Evolutionary conservation across 441 rosid species (phyloP), one percentile per base, ranked within the genome.

Genomic region (Eruca vesicaria): DNA sequence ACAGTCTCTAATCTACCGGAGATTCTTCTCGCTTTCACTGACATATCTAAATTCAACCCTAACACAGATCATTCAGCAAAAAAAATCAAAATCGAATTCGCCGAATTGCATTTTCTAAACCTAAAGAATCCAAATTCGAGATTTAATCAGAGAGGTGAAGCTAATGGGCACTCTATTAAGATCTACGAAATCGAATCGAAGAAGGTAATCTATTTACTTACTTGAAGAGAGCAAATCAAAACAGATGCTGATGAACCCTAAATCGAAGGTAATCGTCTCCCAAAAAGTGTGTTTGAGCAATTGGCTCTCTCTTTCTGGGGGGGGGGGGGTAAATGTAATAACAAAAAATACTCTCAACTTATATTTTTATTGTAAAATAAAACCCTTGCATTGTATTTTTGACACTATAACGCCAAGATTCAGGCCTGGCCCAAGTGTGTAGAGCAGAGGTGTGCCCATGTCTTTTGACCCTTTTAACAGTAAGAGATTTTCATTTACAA

Each of bases 1-100:
- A 77, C 84, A 7, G 86, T 75, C 70, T 90, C 98, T 33, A 92
- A 89, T 70, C 93, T 85, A 9, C 89, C 88, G 1, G 91, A 78
- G 35, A 81, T 67, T 76, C 83, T 93, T 81, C 93, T 88, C 57
- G 86, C 90, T 82, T 84, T 90, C 15, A 74, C 76, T 75, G 86
- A 84, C 98, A 93, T 93, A 66, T 67, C 23, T 74, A 59, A 35
- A 23, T 16, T 38, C 79, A 70, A 41, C n/a, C 76, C 84, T 84
- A 63, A 50, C 64, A 57, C 12, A 29, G 31, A 64, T 2, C 48
- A 68, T 18, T 57, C n/a, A 5, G 5, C 32, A 5, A 29, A 29
- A 26, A 53, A 63, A 21, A 28, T 63, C 18, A 19, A 60, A 69
- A 56, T 36, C 73, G 23, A 19, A 67, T 57, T 29, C 45, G 16